Percentiles rank a stretch among this genome's conserved stretches.
phyloP scores from a whole-genome alignment of 352 stramenopile species.

The Globisporangium irregulare region DNA sequence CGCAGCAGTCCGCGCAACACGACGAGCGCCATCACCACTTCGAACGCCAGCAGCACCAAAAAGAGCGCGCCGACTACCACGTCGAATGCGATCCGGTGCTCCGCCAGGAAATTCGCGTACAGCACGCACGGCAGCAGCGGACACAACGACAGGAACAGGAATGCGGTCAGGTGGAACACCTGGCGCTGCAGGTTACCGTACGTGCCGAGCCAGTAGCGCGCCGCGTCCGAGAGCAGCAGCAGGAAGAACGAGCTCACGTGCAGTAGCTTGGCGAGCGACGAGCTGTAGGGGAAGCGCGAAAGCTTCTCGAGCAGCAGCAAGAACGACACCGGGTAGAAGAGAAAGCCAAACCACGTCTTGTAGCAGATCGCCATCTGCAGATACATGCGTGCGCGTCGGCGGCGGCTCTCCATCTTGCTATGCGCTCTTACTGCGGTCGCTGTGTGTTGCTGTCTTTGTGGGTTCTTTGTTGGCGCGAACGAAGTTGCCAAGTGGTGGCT shows the following conservation, averaged over 20 bases:
- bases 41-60: slow-evolving; percentile 35
- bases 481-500: not conserved
- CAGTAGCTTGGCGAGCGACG: slow-evolving; percentile 35
- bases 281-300: slow-evolving; percentile 29
- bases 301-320: slow-evolving; percentile 68
- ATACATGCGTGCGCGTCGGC: slow-evolving; percentile 37
- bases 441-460: not conserved
- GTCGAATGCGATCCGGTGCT: slow-evolving; percentile 55
- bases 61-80: slow-evolving; percentile 30
- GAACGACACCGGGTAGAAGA: slow-evolving; percentile 62
- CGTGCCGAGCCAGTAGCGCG: slow-evolving; percentile 58
- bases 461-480: not conserved
- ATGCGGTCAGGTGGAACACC: slow-evolving; percentile 64
- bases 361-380: slow-evolving; percentile 63
- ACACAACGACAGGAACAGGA: slow-evolving; percentile 66
- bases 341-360: slow-evolving; percentile 46
- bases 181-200: slow-evolving; percentile 52
- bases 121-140: slow-evolving; percentile 51
- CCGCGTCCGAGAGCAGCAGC: slow-evolving; percentile 39
- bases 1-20: slow-evolving; percentile 52
- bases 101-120: slow-evolving; percentile 50
- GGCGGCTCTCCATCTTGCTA: slow-evolving; percentile 25
- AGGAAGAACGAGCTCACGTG: slow-evolving; percentile 43
- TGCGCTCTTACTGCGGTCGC: not conserved
- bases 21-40: slow-evolving; percentile 34